Conservation (phyloP, 139 green algal species). For the Chlorella sp. region DNA sequence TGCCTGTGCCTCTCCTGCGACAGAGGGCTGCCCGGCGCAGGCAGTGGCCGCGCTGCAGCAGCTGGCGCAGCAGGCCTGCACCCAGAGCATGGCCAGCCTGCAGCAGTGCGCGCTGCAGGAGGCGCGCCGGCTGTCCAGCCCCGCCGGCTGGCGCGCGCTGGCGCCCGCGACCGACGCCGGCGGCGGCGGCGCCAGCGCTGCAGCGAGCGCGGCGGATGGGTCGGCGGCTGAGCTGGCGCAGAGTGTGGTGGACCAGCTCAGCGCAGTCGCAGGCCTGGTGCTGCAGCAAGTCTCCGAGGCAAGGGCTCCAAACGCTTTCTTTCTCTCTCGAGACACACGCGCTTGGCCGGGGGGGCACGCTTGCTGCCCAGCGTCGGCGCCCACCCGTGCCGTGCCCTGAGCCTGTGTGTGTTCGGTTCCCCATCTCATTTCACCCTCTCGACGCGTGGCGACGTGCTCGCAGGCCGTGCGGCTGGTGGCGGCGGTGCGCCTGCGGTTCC, state of each 20-base stretch:
- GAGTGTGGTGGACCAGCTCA: conserved; percentile 27
- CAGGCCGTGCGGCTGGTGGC: too few species aligned
- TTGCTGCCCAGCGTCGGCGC: conserved; percentile 26
- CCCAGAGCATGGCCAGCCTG: conserved; percentile 11
- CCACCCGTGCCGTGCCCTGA: not conserved
- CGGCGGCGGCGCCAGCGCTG: conserved; percentile 8
- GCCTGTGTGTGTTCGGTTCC: too few species aligned
- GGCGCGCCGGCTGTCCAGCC: not conserved
- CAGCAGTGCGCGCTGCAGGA: conserved; percentile 20
- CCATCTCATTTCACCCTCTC: too few species aligned
- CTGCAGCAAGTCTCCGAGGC: not conserved
- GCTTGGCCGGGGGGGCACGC: too few species aligned
- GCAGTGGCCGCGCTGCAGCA: conserved; percentile 10
- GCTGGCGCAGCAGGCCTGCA: conserved; percentile 23
- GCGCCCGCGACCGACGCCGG: conserved; percentile 9
- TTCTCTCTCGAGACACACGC: too few species aligned
- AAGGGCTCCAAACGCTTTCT: conserved; percentile 19
- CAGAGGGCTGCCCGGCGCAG: not conserved
- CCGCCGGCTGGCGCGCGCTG: conserved; percentile 4
- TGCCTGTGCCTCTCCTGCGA: not conserved
- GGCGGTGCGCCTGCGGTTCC: too few species aligned
- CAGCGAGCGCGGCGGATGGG: not conserved
- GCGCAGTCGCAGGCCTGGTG: conserved; percentile 14
- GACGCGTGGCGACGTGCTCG: too few species aligned
- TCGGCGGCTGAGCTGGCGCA: conserved; percentile 15